A percentile compares a stretch with the other conserved stretches of the same genome.
phyloP scores from a whole-genome alignment of 306 rosid genomes.

The Sicyos baderoa region DNA sequence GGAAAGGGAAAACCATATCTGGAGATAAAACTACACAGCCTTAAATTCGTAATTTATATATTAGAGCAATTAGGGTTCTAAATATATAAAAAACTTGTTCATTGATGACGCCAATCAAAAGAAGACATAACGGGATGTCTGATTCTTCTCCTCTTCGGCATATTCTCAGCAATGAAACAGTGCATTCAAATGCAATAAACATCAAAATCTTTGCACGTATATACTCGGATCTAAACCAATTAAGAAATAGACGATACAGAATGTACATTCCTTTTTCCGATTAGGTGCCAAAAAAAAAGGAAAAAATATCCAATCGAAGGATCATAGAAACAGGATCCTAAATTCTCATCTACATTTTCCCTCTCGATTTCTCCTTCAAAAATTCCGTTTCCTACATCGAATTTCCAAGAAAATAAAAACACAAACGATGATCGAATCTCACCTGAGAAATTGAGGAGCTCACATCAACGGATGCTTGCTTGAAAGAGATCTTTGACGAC shows the following conservation, averaged over 20 bases:
- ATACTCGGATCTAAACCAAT: slow-evolving; percentile 4
- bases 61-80: background rate
- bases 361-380: background rate
- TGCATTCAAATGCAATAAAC: slow-evolving; percentile 8
- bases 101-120: background rate
- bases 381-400: background rate
- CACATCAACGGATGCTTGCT: background rate
- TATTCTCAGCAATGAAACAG: slow-evolving; percentile 14
- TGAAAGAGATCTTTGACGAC: slow-evolving; percentile 8
- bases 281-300: background rate
- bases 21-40: background rate
- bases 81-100: background rate
- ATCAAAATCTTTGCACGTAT: background rate
- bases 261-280: background rate
- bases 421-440: background rate
- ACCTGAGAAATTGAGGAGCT: slow-evolving; percentile 11
- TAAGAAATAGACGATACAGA: background rate
- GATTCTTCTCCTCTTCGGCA: background rate
- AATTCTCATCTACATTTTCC: background rate
- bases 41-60: background rate
- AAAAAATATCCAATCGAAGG: background rate
- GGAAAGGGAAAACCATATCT: slow-evolving; percentile 1
- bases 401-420: background rate
- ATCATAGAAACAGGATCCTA: background rate
- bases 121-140: background rate